Evolutionary conservation across 129 eudicot species (phyloP).

Genomic region (Cynara cardunculus): DNA sequence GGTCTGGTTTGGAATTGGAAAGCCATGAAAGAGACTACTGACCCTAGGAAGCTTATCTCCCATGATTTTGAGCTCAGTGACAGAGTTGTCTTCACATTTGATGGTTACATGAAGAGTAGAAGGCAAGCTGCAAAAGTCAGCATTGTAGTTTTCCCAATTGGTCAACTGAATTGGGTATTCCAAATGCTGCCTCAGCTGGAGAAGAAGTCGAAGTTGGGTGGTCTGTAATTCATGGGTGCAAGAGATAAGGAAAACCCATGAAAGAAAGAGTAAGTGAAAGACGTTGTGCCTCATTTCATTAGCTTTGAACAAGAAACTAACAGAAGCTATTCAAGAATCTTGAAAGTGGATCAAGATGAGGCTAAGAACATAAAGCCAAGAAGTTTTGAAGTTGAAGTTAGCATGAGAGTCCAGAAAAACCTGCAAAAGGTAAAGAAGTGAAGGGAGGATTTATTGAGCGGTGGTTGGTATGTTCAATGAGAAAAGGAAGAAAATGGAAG

Average conservation of each 20-base stretch:
- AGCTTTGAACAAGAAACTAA: background rate
- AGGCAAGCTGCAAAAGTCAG: slow-evolving; percentile 54
- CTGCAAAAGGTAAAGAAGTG: background rate
- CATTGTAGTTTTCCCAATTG: slow-evolving; percentile 46
- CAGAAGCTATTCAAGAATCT: slow-evolving; percentile 14
- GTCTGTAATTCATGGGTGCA: slow-evolving; percentile 49
- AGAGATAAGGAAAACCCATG: slow-evolving; percentile 44
- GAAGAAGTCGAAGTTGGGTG: slow-evolving; percentile 52
- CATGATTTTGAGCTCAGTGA: slow-evolving; percentile 66
- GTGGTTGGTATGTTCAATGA: slow-evolving; percentile 21
- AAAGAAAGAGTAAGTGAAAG: slow-evolving; percentile 31
- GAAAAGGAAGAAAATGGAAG: slow-evolving; percentile 21
- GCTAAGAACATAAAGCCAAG: background rate
- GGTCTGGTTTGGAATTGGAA: slow-evolving; percentile 56
- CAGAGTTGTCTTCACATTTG: slow-evolving; percentile 49
- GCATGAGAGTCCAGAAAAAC: background rate
- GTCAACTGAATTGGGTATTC: slow-evolving; percentile 61
- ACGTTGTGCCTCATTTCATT: slow-evolving; percentile 34
- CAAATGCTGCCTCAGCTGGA: slow-evolving; percentile 73
- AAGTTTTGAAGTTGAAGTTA: background rate
- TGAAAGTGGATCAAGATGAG: background rate
- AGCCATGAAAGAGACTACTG: slow-evolving; percentile 49
- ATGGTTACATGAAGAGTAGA: slow-evolving; percentile 48
- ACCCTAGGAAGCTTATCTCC: slow-evolving; percentile 55
- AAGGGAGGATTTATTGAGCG: slow-evolving; percentile 5